Conservation (phyloP, 805 yeast genomes). For the Ogataea haglerorum region DNA sequence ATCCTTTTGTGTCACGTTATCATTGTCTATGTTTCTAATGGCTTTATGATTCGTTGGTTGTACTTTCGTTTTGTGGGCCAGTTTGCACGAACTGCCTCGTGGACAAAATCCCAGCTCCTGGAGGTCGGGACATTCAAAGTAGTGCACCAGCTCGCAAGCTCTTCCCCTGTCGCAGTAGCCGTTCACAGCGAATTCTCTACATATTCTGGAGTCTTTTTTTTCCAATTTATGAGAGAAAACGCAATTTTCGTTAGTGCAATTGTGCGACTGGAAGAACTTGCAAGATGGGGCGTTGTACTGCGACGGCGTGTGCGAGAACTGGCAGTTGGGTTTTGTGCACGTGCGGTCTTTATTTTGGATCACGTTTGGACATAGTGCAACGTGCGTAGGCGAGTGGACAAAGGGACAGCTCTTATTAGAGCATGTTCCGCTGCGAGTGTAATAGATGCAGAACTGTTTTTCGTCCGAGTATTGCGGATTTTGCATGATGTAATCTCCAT, state of each 20-base stretch:
- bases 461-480: constrained; percentile 5
- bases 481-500: constrained; percentile 26
- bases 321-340: constrained; percentile 50
- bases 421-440: constrained; percentile 43
- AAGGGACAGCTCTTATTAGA: constrained; percentile 52
- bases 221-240: constrained; percentile 48
- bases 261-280: constrained; percentile 43
- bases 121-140: constrained; percentile 67
- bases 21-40: constrained; percentile 32
- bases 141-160: constrained; percentile 54
- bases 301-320: constrained; percentile 51
- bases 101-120: constrained; percentile 60
- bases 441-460: constrained; percentile 26
- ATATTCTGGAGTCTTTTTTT: constrained; percentile 37
- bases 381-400: constrained; percentile 47
- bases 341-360: constrained; percentile 37
- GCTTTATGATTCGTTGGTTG: constrained; percentile 6
- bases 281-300: constrained; percentile 65
- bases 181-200: constrained; percentile 64
- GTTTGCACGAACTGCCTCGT: constrained; percentile 47
- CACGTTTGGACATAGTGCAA: constrained; percentile 51
- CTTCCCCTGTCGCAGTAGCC: constrained; percentile 68
- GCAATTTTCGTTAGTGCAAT: constrained; percentile 49
- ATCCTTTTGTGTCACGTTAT: constrained; percentile 21
- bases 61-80: constrained; percentile 41